Evolutionary conservation across 805 yeast genomes (phyloP).

Genomic region (Scheffersomyces lignosus): DNA sequence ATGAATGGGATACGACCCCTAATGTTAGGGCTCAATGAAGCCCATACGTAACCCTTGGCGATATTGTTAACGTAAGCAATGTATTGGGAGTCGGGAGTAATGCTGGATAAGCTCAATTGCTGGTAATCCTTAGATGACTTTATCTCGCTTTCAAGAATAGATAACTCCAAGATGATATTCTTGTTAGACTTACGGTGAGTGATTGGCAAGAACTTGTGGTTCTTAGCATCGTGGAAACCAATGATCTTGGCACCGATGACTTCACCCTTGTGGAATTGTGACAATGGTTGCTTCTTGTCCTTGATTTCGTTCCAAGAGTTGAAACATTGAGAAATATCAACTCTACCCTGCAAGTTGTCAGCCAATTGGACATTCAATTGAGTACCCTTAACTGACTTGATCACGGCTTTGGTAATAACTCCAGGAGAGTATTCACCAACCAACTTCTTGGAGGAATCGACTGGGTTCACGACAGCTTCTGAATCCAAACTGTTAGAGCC

Average conservation of each 20-base stretch:
- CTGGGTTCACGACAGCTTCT: slow-evolving; percentile 51
- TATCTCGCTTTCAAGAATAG: slow-evolving; percentile 48
- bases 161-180: slow-evolving; percentile 62
- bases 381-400: slow-evolving; percentile 65
- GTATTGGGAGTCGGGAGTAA: slow-evolving; percentile 50
- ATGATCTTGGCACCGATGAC: slow-evolving; percentile 62
- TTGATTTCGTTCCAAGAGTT: slow-evolving; percentile 53
- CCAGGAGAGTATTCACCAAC: slow-evolving; percentile 61
- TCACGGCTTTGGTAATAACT: slow-evolving; percentile 54
- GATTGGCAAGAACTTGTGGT: slow-evolving; percentile 65
- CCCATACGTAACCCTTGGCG: slow-evolving; percentile 62
- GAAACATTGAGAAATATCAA: slow-evolving; percentile 73
- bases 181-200: slow-evolving; percentile 55
- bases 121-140: slow-evolving; percentile 21
- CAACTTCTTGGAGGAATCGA: slow-evolving; percentile 52
- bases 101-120: slow-evolving; percentile 39
- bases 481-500: slow-evolving; percentile 19
- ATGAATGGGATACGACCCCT: slow-evolving; percentile 66
- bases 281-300: slow-evolving; percentile 58
- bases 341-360: slow-evolving; percentile 75
- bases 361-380: slow-evolving; percentile 77
- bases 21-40: slow-evolving; percentile 64
- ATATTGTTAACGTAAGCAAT: slow-evolving; percentile 67
- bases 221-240: slow-evolving; percentile 74
- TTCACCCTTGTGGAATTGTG: slow-evolving; percentile 58